A percentile compares a stretch with the other conserved stretches of the same genome.
Conservation (phyloP, 1,284 basidiomycete genomes). For the Cutaneotrichosporon mucoides region DNA sequence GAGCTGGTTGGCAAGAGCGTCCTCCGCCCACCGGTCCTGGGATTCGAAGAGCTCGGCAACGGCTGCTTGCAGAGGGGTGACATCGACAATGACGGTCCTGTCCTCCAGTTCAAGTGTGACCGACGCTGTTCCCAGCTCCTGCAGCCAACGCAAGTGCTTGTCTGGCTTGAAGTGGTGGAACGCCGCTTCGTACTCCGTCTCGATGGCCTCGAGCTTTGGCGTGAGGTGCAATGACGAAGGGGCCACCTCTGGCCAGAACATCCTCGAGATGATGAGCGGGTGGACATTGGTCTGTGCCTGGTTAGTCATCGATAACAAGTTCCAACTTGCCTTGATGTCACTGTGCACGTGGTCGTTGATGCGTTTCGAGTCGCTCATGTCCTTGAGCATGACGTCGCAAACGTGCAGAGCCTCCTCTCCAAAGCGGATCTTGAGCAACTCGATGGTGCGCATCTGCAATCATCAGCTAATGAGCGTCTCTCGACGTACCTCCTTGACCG, state of each 20-base stretch:
- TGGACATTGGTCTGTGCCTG: slow-evolving; percentile 64
- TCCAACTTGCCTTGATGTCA: slow-evolving; percentile 58
- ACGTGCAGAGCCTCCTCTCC: slow-evolving; percentile 84
- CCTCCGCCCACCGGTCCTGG: slow-evolving; percentile 53
- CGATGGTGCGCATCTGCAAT: slow-evolving; percentile 74
- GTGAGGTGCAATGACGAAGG: slow-evolving; percentile 70
- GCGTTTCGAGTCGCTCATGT: slow-evolving; percentile 87
- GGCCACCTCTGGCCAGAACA: slow-evolving; percentile 87
- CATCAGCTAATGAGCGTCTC: background rate
- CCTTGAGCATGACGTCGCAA: slow-evolving; percentile 93
- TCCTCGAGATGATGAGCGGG: slow-evolving; percentile 80
- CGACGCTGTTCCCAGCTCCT: slow-evolving; percentile 74
- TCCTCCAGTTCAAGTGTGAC: slow-evolving; percentile 76
- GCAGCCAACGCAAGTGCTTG: slow-evolving; percentile 79
- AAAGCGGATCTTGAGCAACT: slow-evolving; percentile 88
- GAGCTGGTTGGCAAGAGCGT: slow-evolving; percentile 62
- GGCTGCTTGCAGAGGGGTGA: slow-evolving; percentile 79
- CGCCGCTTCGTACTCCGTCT: slow-evolving; percentile 68
- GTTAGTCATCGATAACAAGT: slow-evolving; percentile 1
- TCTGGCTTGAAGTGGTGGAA: slow-evolving; percentile 81
- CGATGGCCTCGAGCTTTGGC: slow-evolving; percentile 68
- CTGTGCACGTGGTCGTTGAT: slow-evolving; percentile 79
- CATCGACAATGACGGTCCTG: slow-evolving; percentile 67
- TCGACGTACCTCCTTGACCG: slow-evolving; percentile 66
- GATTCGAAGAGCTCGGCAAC: slow-evolving; percentile 79